Conservation (phyloP, 2,329 filamentous ascomycete genomes). For the Claviceps paspali region DNA sequence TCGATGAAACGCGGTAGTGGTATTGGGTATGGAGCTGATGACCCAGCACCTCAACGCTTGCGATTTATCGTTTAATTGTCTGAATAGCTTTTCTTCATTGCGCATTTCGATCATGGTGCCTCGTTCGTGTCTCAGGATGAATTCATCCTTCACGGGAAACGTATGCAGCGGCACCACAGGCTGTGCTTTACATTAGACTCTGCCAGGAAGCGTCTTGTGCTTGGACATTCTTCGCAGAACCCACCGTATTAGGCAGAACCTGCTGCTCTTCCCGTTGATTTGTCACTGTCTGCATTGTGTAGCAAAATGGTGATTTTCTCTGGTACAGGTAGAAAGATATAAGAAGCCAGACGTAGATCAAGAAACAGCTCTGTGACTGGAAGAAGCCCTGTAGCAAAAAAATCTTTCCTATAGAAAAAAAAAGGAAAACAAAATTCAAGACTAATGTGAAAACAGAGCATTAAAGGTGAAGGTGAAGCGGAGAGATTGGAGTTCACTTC, state of each 20-base stretch:
- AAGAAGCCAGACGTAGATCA: not conserved
- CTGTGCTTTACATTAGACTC: not conserved
- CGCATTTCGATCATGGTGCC: conserved; percentile 19
- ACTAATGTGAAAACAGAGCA: too few relatives aligned
- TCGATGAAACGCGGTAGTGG: conserved; percentile 15
- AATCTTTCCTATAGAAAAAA: too few relatives aligned
- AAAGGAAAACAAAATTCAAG: too few relatives aligned
- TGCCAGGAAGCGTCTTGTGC: not conserved
- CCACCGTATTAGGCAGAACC: not conserved
- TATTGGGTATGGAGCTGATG: conserved; percentile 15
- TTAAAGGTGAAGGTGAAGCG: too few relatives aligned
- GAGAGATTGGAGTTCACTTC: too few relatives aligned
- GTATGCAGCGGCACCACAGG: conserved; percentile 7
- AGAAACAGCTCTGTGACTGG: not conserved
- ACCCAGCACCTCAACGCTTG: conserved; percentile 14
- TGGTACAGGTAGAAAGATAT: not conserved
- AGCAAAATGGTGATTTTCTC: not conserved
- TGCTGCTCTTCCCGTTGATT: not conserved
- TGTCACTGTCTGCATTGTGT: not conserved
- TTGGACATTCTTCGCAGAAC: not conserved
- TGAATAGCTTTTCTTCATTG: conserved; percentile 15
- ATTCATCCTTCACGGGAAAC: conserved; percentile 13
- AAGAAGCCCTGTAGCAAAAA: not conserved
- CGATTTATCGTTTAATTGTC: conserved; percentile 13
- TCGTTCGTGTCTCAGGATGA: conserved; percentile 14